Evolutionary conservation across 495 filamentous ascomycete species (phyloP).

Genomic region (Daldinia vernicosa): DNA sequence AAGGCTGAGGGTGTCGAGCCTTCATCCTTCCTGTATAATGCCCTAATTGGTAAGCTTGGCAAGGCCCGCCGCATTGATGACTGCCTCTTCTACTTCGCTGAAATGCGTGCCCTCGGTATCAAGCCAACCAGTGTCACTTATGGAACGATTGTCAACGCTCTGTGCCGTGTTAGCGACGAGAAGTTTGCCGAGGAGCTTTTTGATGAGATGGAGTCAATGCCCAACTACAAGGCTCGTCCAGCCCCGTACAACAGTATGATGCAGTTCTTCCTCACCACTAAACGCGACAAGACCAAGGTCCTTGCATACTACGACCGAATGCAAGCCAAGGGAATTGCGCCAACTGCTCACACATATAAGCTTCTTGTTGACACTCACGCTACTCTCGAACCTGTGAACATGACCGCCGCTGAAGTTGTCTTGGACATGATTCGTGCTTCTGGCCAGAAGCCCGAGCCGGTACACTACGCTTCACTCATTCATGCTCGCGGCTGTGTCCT

Average conservation of each 20-base stretch:
- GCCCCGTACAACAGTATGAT: constrained; percentile 99
- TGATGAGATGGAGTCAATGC: constrained; percentile 98
- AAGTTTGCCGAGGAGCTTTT: constrained; percentile 98
- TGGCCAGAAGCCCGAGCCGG: constrained; percentile 82
- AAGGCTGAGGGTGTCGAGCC: constrained; percentile 94
- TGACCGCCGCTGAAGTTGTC: constrained; percentile 87
- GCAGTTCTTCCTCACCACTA: constrained; percentile 98
- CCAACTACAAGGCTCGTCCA: constrained; percentile 96
- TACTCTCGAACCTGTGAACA: constrained; percentile 90
- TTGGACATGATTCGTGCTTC: constrained; percentile 78
- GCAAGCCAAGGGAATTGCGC: constrained; percentile 84
- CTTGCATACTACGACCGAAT: constrained; percentile 97
- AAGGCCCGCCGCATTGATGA: constrained; percentile 98
- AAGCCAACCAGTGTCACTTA: constrained; percentile 98
- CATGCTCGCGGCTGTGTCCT: constrained; percentile 95
- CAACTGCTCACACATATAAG: constrained; percentile 96
- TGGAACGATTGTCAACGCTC: constrained; percentile 95
- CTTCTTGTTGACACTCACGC: constrained; percentile 95
- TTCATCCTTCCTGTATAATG: constrained; percentile 97
- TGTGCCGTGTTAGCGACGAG: constrained; percentile 96
- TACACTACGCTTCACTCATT: constrained; percentile 94
- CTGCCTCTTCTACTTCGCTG: constrained; percentile 95
- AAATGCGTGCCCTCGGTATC: constrained; percentile 93
- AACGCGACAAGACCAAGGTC: constrained; percentile 92
- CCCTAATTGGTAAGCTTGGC: constrained; percentile 96